Percentiles rank a stretch among this genome's conserved stretches.
Evolutionary conservation across 805 yeast species (phyloP).

Genomic region (Candida taoyuanica): DNA sequence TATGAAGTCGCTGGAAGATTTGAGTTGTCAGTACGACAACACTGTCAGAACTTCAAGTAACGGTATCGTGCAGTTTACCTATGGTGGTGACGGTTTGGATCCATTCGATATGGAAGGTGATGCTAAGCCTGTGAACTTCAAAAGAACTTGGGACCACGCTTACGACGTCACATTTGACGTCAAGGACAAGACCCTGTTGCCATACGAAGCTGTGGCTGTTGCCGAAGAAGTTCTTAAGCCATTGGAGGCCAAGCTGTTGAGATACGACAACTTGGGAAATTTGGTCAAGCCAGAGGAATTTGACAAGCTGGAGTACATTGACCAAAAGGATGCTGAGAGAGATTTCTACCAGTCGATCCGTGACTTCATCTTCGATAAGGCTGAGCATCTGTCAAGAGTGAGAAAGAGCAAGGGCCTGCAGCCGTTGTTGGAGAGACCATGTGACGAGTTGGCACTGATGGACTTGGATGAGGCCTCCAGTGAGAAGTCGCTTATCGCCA

Average conservation of each 20-base stretch:
- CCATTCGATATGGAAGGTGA: slow-evolving; percentile 99
- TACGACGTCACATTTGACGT: slow-evolving; percentile 62
- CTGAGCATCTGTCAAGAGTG: slow-evolving; percentile 47
- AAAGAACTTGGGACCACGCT: slow-evolving; percentile 93
- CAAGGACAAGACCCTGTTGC: slow-evolving; percentile 53
- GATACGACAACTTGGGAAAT: slow-evolving; percentile 73
- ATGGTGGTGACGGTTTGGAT: slow-evolving; percentile 98
- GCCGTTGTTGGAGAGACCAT: slow-evolving; percentile 39
- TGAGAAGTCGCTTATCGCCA: slow-evolving; percentile 39
- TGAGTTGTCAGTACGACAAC: slow-evolving; percentile 87
- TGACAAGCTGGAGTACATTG: slow-evolving; percentile 60
- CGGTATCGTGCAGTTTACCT: slow-evolving; percentile 95
- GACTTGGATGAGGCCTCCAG: slow-evolving; percentile 36
- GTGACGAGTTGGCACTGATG: slow-evolving; percentile 38
- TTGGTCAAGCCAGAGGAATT: slow-evolving; percentile 39
- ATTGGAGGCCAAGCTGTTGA: slow-evolving; percentile 50
- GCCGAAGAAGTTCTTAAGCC: slow-evolving; percentile 57
- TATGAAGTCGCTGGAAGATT: slow-evolving; percentile 96
- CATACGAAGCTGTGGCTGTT: slow-evolving; percentile 59
- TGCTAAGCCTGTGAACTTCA: slow-evolving; percentile 91
- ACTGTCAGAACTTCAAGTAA: slow-evolving; percentile 94
- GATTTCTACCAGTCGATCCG: slow-evolving; percentile 75
- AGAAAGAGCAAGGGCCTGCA: slow-evolving; percentile 52
- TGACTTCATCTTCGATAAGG: slow-evolving; percentile 55
- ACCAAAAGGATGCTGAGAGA: slow-evolving; percentile 84